Base-by-base conservation (phyloP, 805 yeast genomes). In the Pichia californica region DNA sequence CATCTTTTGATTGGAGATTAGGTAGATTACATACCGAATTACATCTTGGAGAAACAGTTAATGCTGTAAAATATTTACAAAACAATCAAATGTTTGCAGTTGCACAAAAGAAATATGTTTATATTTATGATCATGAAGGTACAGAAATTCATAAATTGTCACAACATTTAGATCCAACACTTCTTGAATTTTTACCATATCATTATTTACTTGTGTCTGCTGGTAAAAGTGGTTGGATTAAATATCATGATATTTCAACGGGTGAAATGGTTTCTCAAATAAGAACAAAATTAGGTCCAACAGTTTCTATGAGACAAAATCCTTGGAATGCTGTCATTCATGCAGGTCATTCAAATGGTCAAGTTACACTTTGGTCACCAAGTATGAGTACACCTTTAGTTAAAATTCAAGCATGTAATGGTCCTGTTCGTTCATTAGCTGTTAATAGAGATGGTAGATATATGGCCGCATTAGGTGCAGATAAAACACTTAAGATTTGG, bases 241-340 rank as follows among this genome's bases (percentile, higher is more conserved):
- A 85, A 64, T 93, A 87, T 63, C 98, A 93, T 58, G 99, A 93
- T 64, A 94, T 89, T 2, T 83, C 96, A 3, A 93, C 98, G 0
- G 99, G 99, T 48, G 76, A 72, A 37, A 67, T 88, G 28, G 93
- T 89, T 1, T 72, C 88, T 35, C 98, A 93, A 61, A 68, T 80
- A 26, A 75, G 89, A 58, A 88, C 97, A 8, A 88, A 84, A 61
- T 64, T 86, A 50, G 99, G 99, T 1, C 95, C 98, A 16, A 84
- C 96, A 0, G 80, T 81, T 38, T 74, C 91, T 7, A 79, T 91
- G 88, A 69, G 82, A 40, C 95, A 86, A 54, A 93, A 91, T 59
- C 95, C 96, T 3, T 88, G 94, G 84, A 93, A 93, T 60, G 99
- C 97, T 0, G 85, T 91, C 14, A 79, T 89, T 69, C 95, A 93